Evolutionary conservation across 2,329 filamentous ascomycete genomes (phyloP).

Genomic region (Penicillium sp.): DNA sequence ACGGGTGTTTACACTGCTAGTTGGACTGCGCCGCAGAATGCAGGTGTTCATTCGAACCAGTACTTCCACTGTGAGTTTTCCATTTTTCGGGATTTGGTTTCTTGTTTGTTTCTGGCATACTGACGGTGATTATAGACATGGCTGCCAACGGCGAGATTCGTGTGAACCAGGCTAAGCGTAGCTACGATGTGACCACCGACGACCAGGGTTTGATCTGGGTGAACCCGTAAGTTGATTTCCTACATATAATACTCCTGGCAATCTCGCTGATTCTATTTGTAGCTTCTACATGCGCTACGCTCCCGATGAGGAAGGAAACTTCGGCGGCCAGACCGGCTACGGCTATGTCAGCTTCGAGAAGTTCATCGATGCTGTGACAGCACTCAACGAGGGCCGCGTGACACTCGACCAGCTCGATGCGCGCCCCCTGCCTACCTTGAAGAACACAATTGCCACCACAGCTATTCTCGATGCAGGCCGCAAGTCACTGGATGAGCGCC

Average conservation of each 20-base stretch:
- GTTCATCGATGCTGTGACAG: slow-evolving; percentile 83
- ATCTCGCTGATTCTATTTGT: neutral
- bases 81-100: neutral
- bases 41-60: slow-evolving; percentile 94
- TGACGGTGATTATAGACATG: slow-evolving; percentile 55
- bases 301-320: slow-evolving; percentile 92
- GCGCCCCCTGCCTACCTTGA: slow-evolving; percentile 78
- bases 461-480: slow-evolving; percentile 88
- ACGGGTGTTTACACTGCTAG: slow-evolving; percentile 91
- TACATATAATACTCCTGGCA: neutral
- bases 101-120: neutral
- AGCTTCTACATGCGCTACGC: slow-evolving; percentile 92
- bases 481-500: slow-evolving; percentile 77
- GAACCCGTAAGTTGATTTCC: slow-evolving; percentile 63
- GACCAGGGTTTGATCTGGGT: slow-evolving; percentile 72
- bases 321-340: slow-evolving; percentile 86
- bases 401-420: slow-evolving; percentile 76
- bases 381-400: slow-evolving; percentile 71
- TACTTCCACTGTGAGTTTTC: slow-evolving; percentile 74
- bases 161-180: slow-evolving; percentile 89
- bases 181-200: slow-evolving; percentile 93
- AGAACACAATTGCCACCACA: slow-evolving; percentile 87
- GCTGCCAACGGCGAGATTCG: slow-evolving; percentile 80
- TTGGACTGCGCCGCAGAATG: slow-evolving; percentile 90
- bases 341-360: slow-evolving; percentile 95